phyloP scores from a whole-genome alignment of 768 basidiomycete genomes.

The Tricholoma bakamatsutake region DNA sequence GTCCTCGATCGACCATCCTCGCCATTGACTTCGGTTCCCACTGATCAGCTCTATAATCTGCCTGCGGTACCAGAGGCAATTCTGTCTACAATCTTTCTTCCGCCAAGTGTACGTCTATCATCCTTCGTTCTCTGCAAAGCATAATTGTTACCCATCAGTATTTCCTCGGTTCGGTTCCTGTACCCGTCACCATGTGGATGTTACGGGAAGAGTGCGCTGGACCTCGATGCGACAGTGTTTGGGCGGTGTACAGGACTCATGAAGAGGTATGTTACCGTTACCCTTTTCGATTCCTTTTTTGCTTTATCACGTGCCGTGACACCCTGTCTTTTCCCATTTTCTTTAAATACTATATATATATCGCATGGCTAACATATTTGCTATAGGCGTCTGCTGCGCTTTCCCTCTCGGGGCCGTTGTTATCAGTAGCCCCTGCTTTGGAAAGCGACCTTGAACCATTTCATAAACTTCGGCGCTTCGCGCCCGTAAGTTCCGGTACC shows the following conservation, averaged over 20 bases:
- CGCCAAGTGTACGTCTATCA: conserved; percentile 27
- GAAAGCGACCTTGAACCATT: conserved; percentile 61
- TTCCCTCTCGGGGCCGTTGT: conserved; percentile 39
- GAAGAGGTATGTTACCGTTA: conserved; percentile 44
- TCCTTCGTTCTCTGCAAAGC: conserved; percentile 13
- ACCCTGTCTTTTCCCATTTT: neutral
- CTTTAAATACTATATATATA: neutral
- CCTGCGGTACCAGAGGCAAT: conserved; percentile 31
- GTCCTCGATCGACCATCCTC: conserved; percentile 8
- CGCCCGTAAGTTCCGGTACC: conserved; percentile 14
- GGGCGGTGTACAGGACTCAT: conserved; percentile 55
- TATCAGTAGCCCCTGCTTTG: conserved; percentile 50
- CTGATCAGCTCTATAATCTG: conserved; percentile 32
- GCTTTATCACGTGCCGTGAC: neutral
- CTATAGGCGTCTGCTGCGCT: conserved; percentile 51
- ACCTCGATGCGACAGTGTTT: conserved; percentile 32
- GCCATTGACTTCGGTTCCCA: conserved; percentile 8
- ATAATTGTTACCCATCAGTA: conserved; percentile 12
- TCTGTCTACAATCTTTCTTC: conserved; percentile 32
- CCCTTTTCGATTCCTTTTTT: neutral
- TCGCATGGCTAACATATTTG: conserved; percentile 14
- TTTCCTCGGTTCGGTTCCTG: conserved; percentile 20
- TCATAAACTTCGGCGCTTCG: conserved; percentile 45
- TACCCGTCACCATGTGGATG: conserved; percentile 46
- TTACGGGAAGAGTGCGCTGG: conserved; percentile 27